Evolutionary conservation across 306 rosid species (phyloP).

Genomic region (Heteromeles arbutifolia): DNA sequence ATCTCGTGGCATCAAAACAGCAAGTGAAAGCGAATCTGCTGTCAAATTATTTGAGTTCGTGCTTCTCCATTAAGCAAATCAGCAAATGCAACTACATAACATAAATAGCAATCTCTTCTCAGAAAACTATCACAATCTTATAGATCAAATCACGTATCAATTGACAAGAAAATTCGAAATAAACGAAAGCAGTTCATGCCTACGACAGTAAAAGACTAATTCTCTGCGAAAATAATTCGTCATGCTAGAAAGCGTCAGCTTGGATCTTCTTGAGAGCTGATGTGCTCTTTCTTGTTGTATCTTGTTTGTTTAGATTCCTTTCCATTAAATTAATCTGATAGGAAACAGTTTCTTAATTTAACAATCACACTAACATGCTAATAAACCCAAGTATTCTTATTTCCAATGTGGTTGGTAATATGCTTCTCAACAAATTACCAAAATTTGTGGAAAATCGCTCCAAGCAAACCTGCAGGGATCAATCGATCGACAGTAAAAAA

Average conservation of each 20-base stretch:
- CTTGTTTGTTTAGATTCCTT: constrained; percentile 2
- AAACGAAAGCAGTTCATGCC: not conserved
- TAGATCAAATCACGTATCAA: not conserved
- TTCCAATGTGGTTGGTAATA: not conserved
- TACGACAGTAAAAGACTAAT: not conserved
- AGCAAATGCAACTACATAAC: not conserved
- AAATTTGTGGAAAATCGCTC: not conserved
- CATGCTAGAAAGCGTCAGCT: not conserved
- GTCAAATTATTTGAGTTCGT: not conserved
- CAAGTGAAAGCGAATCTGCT: not conserved
- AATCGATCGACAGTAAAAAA: not conserved
- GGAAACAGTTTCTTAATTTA: not conserved
- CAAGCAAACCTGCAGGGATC: not conserved
- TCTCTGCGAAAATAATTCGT: not conserved
- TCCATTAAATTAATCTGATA: not conserved
- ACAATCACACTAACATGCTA: no score
- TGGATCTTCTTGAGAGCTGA: not conserved
- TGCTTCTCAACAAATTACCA: not conserved
- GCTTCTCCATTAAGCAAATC: not conserved
- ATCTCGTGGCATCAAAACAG: not conserved
- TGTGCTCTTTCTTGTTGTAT: not conserved
- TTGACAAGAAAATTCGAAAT: not conserved
- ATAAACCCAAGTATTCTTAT: not conserved
- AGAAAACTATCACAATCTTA: not conserved
- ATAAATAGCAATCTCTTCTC: not conserved